phyloP scores from a whole-genome alignment of 805 yeast species.

The Teunomyces barrocoloradensis region DNA sequence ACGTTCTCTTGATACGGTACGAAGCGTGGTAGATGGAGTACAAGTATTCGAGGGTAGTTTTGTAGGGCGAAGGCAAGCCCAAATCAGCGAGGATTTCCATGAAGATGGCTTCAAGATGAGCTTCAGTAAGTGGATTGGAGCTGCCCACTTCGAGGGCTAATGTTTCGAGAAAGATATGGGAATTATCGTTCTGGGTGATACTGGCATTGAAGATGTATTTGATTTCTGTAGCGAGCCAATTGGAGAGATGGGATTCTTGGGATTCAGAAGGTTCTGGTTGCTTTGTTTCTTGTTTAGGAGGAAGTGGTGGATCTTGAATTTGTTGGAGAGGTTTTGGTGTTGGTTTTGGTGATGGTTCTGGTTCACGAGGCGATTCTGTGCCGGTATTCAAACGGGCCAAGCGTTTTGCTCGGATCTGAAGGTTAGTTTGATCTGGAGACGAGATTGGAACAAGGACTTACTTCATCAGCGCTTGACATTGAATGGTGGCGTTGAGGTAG shows the following conservation, averaged over 20 bases:
- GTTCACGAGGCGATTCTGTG: background rate
- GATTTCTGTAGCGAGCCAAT: slow-evolving; percentile 43
- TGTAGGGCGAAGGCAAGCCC: slow-evolving; percentile 38
- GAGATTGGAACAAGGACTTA: slow-evolving; percentile 8
- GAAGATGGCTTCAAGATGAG: slow-evolving; percentile 48
- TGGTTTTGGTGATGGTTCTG: background rate
- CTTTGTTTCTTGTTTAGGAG: background rate
- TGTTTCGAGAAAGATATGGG: slow-evolving; percentile 21
- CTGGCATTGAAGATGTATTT: slow-evolving; percentile 37
- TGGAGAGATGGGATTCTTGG: slow-evolving; percentile 2
- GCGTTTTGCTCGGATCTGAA: slow-evolving; percentile 49
- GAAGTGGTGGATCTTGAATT: background rate
- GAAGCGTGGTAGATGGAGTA: slow-evolving; percentile 44
- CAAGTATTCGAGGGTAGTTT: slow-evolving; percentile 48
- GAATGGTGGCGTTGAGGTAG: background rate
- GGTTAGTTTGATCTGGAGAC: slow-evolving; percentile 12
- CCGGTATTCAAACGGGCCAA: slow-evolving; percentile 45
- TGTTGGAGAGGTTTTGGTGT: background rate
- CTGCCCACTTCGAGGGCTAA: slow-evolving; percentile 22
- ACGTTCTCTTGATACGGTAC: slow-evolving; percentile 39
- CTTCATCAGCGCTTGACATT: slow-evolving; percentile 16
- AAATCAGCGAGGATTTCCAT: slow-evolving; percentile 55
- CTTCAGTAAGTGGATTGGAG: slow-evolving; percentile 19
- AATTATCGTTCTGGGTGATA: slow-evolving; percentile 4
- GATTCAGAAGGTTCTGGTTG: background rate